phyloP scores from a whole-genome alignment of 2,329 filamentous ascomycete genomes.

The Arthrobotrys entomopaga region DNA sequence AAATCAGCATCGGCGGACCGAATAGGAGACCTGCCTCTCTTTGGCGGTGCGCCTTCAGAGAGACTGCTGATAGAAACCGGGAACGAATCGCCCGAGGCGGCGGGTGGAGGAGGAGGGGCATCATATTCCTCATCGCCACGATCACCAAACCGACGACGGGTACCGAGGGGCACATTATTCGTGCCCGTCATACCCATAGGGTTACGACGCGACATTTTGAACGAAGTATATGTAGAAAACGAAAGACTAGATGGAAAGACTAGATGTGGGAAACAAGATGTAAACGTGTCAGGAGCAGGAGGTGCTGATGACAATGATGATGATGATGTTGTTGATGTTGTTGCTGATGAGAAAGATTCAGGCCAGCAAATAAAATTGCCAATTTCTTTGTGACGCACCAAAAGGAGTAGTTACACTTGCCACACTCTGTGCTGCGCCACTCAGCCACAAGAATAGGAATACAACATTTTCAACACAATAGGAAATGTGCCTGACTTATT shows the following conservation, averaged over 20 bases:
- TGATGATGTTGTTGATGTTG: too few species aligned
- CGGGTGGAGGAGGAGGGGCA: constrained; percentile 60
- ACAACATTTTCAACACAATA: too few species aligned
- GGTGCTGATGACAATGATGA: constrained; percentile 8
- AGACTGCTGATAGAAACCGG: constrained; percentile 52
- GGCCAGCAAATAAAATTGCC: constrained; percentile 8
- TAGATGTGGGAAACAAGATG: background rate
- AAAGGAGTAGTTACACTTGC: too few species aligned
- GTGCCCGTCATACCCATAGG: constrained; percentile 85
- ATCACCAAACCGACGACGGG: constrained; percentile 78
- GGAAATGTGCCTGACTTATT: too few species aligned
- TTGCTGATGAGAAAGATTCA: background rate
- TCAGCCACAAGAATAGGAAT: too few species aligned
- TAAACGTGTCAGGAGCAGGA: too few species aligned
- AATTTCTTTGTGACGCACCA: too few species aligned
- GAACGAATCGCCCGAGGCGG: constrained; percentile 56
- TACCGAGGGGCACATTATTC: constrained; percentile 96
- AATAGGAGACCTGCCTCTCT: constrained; percentile 93
- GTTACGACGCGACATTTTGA: constrained; percentile 52
- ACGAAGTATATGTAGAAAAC: background rate
- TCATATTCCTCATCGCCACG: constrained; percentile 62
- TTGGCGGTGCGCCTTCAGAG: constrained; percentile 66
- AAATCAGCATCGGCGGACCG: constrained; percentile 67
- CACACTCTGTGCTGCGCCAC: too few species aligned
- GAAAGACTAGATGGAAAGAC: background rate